phyloP scores from a whole-genome alignment of 2,329 filamentous ascomycete species.

The Alternaria dauci region DNA sequence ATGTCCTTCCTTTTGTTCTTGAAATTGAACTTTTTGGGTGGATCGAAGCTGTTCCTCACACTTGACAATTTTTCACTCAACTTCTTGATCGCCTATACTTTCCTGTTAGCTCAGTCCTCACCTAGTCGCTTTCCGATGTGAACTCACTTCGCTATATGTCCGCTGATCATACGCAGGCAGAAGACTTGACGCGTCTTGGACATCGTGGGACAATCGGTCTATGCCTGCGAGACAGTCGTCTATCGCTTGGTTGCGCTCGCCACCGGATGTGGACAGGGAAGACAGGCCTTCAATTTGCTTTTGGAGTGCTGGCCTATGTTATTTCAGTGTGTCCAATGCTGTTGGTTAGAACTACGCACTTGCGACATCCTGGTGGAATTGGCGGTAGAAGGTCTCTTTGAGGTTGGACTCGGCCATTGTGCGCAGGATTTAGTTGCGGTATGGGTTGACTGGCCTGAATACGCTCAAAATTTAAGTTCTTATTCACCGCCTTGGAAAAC shows the following conservation, averaged over 20 bases:
- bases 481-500: neutral
- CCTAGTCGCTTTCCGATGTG: slow-evolving; percentile 78
- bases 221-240: slow-evolving; percentile 84
- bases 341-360: slow-evolving; percentile 57
- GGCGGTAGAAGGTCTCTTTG: slow-evolving; percentile 84
- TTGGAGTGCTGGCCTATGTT: slow-evolving; percentile 70
- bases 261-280: slow-evolving; percentile 68
- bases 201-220: slow-evolving; percentile 79
- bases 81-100: slow-evolving; percentile 74
- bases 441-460: too few relatives aligned
- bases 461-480: too few relatives aligned
- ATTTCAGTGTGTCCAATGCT: neutral
- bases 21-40: slow-evolving; percentile 85
- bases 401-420: slow-evolving; percentile 46
- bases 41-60: slow-evolving; percentile 69
- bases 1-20: slow-evolving; percentile 65
- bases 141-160: slow-evolving; percentile 76
- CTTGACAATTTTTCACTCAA: slow-evolving; percentile 80
- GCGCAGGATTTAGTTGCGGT: neutral
- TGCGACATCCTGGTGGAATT: slow-evolving; percentile 79
- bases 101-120: slow-evolving; percentile 55
- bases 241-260: slow-evolving; percentile 80
- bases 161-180: slow-evolving; percentile 90
- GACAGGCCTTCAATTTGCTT: slow-evolving; percentile 75
- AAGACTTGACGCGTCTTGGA: slow-evolving; percentile 82